Conservation (phyloP, 2,329 filamentous ascomycete species). For the Neurospora sp. region DNA sequence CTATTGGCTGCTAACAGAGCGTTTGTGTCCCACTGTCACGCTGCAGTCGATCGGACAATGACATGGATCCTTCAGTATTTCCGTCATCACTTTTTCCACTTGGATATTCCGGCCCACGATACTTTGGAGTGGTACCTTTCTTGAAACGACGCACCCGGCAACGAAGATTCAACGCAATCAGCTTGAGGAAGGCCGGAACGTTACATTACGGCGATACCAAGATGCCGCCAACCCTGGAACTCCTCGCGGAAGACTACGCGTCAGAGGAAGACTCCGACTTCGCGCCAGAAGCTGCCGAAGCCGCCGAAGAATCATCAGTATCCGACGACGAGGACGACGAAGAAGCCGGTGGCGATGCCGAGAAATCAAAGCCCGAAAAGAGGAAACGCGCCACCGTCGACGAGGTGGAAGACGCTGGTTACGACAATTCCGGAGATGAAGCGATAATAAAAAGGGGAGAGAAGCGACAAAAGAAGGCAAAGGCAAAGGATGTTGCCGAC, state of each 20-base stretch:
- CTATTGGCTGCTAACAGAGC: neutral
- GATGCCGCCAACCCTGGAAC: constrained; percentile 33
- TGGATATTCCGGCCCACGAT: neutral
- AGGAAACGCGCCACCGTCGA: constrained; percentile 25
- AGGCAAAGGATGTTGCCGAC: constrained; percentile 26
- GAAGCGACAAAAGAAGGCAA: constrained; percentile 39
- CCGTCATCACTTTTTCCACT: neutral
- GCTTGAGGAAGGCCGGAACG: neutral
- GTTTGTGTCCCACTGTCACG: neutral
- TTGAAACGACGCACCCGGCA: neutral
- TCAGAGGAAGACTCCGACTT: constrained; percentile 70
- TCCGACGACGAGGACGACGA: constrained; percentile 42
- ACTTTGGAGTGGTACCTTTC: neutral
- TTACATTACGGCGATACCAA: constrained; percentile 5
- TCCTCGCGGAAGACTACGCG: constrained; percentile 46
- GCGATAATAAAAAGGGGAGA: constrained; percentile 54
- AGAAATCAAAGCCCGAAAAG: constrained; percentile 19
- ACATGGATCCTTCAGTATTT: neutral
- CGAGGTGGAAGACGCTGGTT: constrained; percentile 37
- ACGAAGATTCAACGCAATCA: neutral
- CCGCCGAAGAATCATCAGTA: constrained; percentile 32
- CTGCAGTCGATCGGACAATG: neutral
- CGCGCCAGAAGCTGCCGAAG: constrained; percentile 41
- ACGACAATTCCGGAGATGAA: constrained; percentile 65
- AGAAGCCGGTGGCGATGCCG: constrained; percentile 22